These are phyloP conservation scores for Xerocomus subilludens DNA, from an alignment of 1,284 basidiomycete species.

Conservation along the genomic window DNA sequence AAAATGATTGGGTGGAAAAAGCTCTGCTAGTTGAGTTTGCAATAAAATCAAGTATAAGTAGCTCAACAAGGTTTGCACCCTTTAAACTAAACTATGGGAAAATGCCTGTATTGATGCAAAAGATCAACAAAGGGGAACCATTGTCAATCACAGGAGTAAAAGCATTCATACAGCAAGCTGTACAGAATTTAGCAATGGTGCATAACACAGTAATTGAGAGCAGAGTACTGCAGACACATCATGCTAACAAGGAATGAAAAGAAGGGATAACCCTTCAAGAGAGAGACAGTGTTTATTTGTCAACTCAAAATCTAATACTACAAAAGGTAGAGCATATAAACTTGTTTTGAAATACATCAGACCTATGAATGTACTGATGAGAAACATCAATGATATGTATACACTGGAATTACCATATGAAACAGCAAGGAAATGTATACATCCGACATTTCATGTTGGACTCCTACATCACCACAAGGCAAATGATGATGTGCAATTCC, in stretches of 20 bases:
- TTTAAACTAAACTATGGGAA: background rate
- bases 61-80: background rate
- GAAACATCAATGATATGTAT: background rate
- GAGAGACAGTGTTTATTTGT: background rate
- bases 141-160: background rate
- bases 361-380: background rate
- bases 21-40: background rate
- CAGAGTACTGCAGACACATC: background rate
- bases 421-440: background rate
- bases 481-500: background rate
- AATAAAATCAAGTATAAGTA: background rate
- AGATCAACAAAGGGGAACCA: background rate
- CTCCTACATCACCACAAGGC: background rate
- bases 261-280: background rate
- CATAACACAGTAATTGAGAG: slow-evolving; percentile 1
- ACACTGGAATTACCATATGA: background rate
- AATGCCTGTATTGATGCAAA: background rate
- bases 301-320: background rate
- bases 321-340: background rate
- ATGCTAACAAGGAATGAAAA: background rate
- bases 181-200: background rate
- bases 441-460: background rate
- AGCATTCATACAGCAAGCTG: background rate
- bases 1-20: background rate
- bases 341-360: background rate